Conservation (phyloP, 2,329 filamentous ascomycete species). For the Sporothrix inflata region DNA sequence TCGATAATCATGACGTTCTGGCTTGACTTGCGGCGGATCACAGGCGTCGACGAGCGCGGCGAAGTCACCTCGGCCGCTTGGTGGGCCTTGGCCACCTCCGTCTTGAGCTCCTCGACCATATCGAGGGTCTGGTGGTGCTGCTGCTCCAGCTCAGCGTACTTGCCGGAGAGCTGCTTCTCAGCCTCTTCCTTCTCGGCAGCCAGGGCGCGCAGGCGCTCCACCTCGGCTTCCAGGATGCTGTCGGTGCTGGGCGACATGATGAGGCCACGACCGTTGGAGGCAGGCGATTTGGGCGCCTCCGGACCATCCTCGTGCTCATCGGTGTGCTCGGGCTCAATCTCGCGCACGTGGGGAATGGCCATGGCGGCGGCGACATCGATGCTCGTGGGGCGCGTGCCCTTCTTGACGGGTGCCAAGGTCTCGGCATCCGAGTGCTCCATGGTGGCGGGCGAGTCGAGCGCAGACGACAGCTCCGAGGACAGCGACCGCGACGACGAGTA, state of each 20-base stretch:
- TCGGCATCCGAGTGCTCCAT: slow-evolving; percentile 66
- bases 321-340: not conserved
- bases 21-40: slow-evolving; percentile 91
- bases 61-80: slow-evolving; percentile 60
- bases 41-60: slow-evolving; percentile 67
- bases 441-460: slow-evolving; percentile 72
- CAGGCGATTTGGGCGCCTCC: not conserved
- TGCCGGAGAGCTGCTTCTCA: slow-evolving; percentile 71
- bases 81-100: slow-evolving; percentile 79
- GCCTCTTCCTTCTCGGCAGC: slow-evolving; percentile 77
- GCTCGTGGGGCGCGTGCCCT: not conserved
- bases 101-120: slow-evolving; percentile 88
- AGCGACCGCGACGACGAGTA: slow-evolving; percentile 85
- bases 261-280: slow-evolving; percentile 5
- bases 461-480: slow-evolving; percentile 90
- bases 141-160: slow-evolving; percentile 80
- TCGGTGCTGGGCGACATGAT: slow-evolving; percentile 13
- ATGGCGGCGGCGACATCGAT: not conserved
- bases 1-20: slow-evolving; percentile 87
- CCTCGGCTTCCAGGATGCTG: slow-evolving; percentile 58
- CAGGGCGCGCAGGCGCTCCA: slow-evolving; percentile 70
- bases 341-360: not conserved
- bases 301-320: slow-evolving; percentile 2
- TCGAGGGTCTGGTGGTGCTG: slow-evolving; percentile 81
- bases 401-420: slow-evolving; percentile 43